phyloP scores from a whole-genome alignment of 2,329 filamentous ascomycete genomes.

The Aspergillus sp. region DNA sequence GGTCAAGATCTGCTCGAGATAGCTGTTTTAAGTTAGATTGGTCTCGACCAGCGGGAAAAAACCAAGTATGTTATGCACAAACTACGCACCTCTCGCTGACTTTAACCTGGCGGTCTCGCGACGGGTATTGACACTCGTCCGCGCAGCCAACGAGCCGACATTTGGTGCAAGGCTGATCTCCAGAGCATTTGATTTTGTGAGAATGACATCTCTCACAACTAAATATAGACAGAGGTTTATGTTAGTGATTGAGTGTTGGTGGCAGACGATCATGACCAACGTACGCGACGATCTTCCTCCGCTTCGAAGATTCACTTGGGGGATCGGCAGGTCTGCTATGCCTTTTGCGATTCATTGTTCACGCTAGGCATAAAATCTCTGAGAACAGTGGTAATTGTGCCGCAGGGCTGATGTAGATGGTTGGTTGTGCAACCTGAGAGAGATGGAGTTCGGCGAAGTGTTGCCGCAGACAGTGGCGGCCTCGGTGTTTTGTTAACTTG shows the following conservation, averaged over 20 bases:
- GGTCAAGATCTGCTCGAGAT: conserved; percentile 34
- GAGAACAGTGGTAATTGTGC: not conserved
- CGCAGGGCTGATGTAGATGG: not conserved
- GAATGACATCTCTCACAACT: conserved; percentile 47
- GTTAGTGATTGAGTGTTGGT: not conserved
- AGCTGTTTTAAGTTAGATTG: conserved; percentile 19
- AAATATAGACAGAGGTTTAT: not conserved
- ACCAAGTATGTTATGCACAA: not conserved
- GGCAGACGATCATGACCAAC: conserved; percentile 8
- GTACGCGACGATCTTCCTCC: conserved; percentile 34
- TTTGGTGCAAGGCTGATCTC: conserved; percentile 44
- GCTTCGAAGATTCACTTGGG: conserved; percentile 16
- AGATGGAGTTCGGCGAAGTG: not conserved
- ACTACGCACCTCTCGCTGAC: conserved; percentile 34
- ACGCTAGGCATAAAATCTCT: not conserved
- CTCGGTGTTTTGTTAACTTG: not conserved
- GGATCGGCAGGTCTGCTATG: conserved; percentile 12
- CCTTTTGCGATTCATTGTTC: conserved; percentile 18
- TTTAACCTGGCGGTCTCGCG: conserved; percentile 45
- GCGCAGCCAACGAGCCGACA: conserved; percentile 40
- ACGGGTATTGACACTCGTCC: conserved; percentile 41
- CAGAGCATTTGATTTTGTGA: conserved; percentile 51
- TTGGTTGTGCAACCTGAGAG: not conserved
- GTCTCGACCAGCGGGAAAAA: not conserved
- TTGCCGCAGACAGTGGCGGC: not conserved